These are phyloP conservation scores for Vaccinium myrtillus DNA, from an alignment of 148 eudicot species.

Conservation along the genomic window DNA sequence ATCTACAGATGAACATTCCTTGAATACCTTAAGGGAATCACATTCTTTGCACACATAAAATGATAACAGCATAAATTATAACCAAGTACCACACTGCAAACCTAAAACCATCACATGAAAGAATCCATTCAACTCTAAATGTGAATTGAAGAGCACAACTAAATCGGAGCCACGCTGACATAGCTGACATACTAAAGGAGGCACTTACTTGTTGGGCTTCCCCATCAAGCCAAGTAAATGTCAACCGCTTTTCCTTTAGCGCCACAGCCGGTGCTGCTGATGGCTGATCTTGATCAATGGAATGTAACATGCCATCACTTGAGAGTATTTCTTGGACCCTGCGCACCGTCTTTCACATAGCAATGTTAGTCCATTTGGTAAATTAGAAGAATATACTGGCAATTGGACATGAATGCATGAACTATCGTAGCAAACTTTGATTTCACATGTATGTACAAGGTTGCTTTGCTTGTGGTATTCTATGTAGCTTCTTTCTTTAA, in stretches of 20 bases:
- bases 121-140: not conserved
- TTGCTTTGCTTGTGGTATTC: not conserved
- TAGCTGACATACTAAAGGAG: not conserved
- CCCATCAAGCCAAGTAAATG: constrained; percentile 96
- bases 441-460: not conserved
- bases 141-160: not conserved
- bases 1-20: not conserved
- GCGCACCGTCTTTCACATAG: constrained; percentile 70
- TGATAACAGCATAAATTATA: not conserved
- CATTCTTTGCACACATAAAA: not conserved
- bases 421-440: not conserved
- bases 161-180: not conserved
- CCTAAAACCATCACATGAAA: not conserved
- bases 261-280: constrained; percentile 53
- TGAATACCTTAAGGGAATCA: not conserved
- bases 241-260: constrained; percentile 66
- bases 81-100: not conserved
- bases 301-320: constrained; percentile 33
- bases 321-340: constrained; percentile 68
- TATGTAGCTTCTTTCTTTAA: not conserved
- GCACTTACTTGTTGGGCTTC: constrained; percentile 76
- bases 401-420: not conserved
- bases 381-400: constrained; percentile 8
- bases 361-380: constrained; percentile 20
- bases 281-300: constrained; percentile 31